These are phyloP conservation scores for Posidonia oceanica DNA, from an alignment of 116 monocot genomes.

Conservation along the genomic window DNA sequence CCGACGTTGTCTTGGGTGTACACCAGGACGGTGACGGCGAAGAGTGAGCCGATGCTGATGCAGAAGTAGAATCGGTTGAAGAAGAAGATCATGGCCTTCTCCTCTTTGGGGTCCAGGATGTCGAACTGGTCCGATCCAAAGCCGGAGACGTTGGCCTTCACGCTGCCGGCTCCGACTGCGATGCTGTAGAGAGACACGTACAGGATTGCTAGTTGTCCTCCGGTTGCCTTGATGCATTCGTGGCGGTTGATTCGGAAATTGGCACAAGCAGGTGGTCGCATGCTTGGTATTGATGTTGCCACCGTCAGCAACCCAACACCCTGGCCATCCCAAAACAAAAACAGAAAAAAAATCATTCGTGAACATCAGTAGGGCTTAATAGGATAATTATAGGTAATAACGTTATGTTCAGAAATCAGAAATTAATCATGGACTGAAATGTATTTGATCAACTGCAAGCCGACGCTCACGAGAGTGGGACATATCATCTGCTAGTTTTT, in stretches of 20 bases:
- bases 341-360: no score
- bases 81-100: conserved; percentile 50
- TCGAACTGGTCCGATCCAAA: conserved; percentile 96
- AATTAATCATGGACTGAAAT: no score
- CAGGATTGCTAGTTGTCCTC: conserved; percentile 42
- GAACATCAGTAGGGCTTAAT: no score
- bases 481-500: no score
- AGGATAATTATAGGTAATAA: no score
- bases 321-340: not conserved
- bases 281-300: conserved; percentile 37
- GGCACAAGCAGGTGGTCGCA: conserved; percentile 50
- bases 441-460: no score
- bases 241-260: conserved; percentile 2
- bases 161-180: conserved; percentile 68
- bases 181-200: conserved; percentile 54
- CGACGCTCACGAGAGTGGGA: no score
- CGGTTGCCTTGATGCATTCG: conserved; percentile 32
- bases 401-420: no score
- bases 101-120: conserved; percentile 36
- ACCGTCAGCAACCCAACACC: conserved; percentile 47
- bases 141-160: conserved; percentile 88
- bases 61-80: conserved; percentile 91
- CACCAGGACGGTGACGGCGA: conserved; percentile 70
- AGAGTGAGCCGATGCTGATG: conserved; percentile 69
- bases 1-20: conserved; percentile 82